Evolutionary conservation across 208 protist genomes (phyloP), one percentile per base, ranked within the genome.

Genomic region (Leishmania arabica): DNA sequence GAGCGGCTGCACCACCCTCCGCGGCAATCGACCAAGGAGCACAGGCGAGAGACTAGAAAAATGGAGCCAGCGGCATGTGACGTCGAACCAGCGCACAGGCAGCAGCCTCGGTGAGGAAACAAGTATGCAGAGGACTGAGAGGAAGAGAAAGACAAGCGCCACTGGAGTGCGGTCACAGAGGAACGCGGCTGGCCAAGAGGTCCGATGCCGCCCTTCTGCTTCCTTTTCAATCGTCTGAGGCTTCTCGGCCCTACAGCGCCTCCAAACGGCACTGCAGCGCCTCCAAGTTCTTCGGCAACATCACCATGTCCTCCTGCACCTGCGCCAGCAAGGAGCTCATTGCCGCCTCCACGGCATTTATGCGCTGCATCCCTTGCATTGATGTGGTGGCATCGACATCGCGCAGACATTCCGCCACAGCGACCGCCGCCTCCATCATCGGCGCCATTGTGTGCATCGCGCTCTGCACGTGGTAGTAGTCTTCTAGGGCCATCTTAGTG

Each of bases 381-480:
- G 83, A 72, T 24, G 79, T 60, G 13, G 65, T 64, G 31, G 37
- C 51, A 17, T 70, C 74, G 37, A 83, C 51, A 34, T 83, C 75
- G 24, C 49, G 19, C 56, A 86, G 47, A 58, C 75, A 79, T 56
- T 42, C 72, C 3, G 75, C 69, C 40, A 79, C 77, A 0, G 75
- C 79, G 15, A 49, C 27, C 21, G 66, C 83, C 3, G 75, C 68
- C 78, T 86, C 83, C 54, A 83, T 54, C 75, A 80, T 54, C 9
- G 83, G 79, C 19, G 45, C 24, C 37, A 83, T 17, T 8, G 72
- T 47, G 42, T 72, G 21, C 47, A 82, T 2, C 21, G 58, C 51
- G 15, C 69, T 27, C 60, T 80, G 68, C 27, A 58, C 21, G 31
- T 68, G 11, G 40, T 64, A 7, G 49, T 71, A 77, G 58, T 34